Conservation (phyloP, 768 basidiomycete species). For the Gloeophyllum trabeum region DNA sequence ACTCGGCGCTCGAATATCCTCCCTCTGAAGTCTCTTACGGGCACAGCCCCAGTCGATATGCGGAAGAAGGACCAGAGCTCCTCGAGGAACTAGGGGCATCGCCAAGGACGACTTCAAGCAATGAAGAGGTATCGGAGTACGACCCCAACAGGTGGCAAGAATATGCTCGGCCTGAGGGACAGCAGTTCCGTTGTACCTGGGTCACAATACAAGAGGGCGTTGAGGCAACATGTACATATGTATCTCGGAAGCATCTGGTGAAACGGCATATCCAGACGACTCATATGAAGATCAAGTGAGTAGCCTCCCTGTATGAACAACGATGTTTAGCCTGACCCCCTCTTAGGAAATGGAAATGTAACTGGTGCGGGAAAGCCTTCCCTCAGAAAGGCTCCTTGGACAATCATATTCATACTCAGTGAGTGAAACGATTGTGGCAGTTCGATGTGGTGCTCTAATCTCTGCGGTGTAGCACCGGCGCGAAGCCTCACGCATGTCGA, state of each 20-base stretch:
- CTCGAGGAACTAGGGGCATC: neutral
- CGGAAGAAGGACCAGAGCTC: neutral
- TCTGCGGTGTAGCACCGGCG: constrained; percentile 34
- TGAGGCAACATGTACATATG: constrained; percentile 27
- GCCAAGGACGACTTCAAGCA: constrained; percentile 5
- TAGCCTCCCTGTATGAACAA: constrained; percentile 13
- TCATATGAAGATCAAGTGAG: constrained; percentile 51
- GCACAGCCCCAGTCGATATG: neutral
- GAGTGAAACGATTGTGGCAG: constrained; percentile 9
- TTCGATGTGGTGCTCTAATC: neutral
- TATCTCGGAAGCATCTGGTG: constrained; percentile 51
- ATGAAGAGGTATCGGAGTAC: constrained; percentile 16
- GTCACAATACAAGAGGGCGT: constrained; percentile 19
- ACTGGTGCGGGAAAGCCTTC: constrained; percentile 40
- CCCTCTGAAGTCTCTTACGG: neutral
- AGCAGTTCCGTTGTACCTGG: constrained; percentile 30
- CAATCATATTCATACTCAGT: constrained; percentile 48
- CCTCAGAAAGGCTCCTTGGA: constrained; percentile 47
- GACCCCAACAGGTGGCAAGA: constrained; percentile 21
- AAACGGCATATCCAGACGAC: constrained; percentile 58
- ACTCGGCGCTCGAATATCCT: too few relatives aligned
- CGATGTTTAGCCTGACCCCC: constrained; percentile 8
- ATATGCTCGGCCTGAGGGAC: constrained; percentile 17
- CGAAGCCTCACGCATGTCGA: constrained; percentile 40
- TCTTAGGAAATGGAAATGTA: constrained; percentile 39